A percentile compares a stretch with the other conserved stretches of the same genome.
Evolutionary conservation across 2,329 filamentous ascomycete species (phyloP).

Genomic region (Metarhizium sp.): DNA sequence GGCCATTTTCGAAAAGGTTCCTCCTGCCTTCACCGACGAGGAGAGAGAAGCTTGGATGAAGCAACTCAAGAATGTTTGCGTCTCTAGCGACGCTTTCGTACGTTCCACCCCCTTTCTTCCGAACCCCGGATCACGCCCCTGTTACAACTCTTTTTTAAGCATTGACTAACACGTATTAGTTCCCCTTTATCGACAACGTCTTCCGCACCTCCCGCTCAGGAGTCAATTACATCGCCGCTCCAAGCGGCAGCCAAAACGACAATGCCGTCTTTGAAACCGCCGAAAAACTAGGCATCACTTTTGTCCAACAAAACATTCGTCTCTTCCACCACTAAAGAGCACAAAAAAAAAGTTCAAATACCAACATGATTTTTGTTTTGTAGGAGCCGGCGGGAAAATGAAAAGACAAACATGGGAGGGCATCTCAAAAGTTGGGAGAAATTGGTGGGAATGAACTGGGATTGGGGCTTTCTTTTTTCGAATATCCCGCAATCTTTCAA

Average conservation of each 20-base stretch:
- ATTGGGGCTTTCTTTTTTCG: not conserved
- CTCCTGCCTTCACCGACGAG: slow-evolving; percentile 67
- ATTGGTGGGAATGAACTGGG: not conserved
- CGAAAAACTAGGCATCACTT: slow-evolving; percentile 84
- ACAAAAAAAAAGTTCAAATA: not conserved
- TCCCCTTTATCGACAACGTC: slow-evolving; percentile 97
- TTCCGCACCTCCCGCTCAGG: slow-evolving; percentile 84
- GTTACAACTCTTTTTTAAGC: not conserved
- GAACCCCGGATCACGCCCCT: not conserved
- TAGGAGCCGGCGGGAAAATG: not conserved
- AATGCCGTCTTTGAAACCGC: slow-evolving; percentile 75
- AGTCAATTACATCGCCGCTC: slow-evolving; percentile 91
- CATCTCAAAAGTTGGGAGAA: not conserved
- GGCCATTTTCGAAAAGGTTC: slow-evolving; percentile 82
- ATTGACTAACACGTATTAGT: slow-evolving; percentile 40
- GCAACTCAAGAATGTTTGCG: slow-evolving; percentile 72
- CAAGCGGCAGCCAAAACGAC: slow-evolving; percentile 83
- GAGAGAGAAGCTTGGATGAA: slow-evolving; percentile 81
- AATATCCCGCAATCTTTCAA: not conserved
- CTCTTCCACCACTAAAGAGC: slow-evolving; percentile 79
- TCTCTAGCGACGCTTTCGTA: slow-evolving; percentile 94
- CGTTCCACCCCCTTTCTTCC: slow-evolving; percentile 27
- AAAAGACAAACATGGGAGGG: not conserved
- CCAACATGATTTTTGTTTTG: not conserved
- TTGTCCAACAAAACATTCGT: slow-evolving; percentile 88